Evolutionary conservation across 495 filamentous ascomycete genomes (phyloP).

Genomic region (Monascus purpureus): DNA sequence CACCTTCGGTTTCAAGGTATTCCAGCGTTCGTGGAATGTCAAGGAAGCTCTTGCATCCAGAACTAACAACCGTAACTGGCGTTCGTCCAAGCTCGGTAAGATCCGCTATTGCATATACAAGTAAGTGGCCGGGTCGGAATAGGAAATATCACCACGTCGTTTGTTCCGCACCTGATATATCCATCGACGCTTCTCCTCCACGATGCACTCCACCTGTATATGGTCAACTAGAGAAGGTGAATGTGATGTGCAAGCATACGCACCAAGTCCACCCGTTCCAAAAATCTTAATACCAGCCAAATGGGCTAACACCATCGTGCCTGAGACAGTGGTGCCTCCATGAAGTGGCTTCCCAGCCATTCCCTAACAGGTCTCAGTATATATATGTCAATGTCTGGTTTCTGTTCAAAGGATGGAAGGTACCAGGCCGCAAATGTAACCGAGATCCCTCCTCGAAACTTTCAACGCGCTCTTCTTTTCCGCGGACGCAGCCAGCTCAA

Average conservation of each 20-base stretch:
- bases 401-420: too few relatives aligned
- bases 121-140: neutral
- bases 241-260: conserved; percentile 1
- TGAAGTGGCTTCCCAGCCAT: conserved; percentile 50
- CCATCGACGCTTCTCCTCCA: conserved; percentile 72
- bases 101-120: conserved; percentile 42
- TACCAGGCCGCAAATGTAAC: conserved; percentile 70
- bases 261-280: conserved; percentile 57
- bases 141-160: too few relatives aligned
- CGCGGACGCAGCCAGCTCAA: conserved; percentile 51
- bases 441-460: conserved; percentile 73
- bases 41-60: conserved; percentile 89
- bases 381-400: too few relatives aligned
- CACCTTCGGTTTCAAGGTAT: conserved; percentile 89
- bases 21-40: conserved; percentile 86
- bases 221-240: too few relatives aligned
- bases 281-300: conserved; percentile 86
- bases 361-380: conserved; percentile 29
- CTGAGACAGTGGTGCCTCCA: conserved; percentile 85
- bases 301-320: conserved; percentile 80
- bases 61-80: conserved; percentile 72
- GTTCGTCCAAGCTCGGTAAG: conserved; percentile 91
- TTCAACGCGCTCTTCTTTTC: conserved; percentile 53
- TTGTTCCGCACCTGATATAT: conserved; percentile 49
- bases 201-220: conserved; percentile 81